Conservation (phyloP, 306 rosid species). For the Elaeagnus macrophylla region DNA sequence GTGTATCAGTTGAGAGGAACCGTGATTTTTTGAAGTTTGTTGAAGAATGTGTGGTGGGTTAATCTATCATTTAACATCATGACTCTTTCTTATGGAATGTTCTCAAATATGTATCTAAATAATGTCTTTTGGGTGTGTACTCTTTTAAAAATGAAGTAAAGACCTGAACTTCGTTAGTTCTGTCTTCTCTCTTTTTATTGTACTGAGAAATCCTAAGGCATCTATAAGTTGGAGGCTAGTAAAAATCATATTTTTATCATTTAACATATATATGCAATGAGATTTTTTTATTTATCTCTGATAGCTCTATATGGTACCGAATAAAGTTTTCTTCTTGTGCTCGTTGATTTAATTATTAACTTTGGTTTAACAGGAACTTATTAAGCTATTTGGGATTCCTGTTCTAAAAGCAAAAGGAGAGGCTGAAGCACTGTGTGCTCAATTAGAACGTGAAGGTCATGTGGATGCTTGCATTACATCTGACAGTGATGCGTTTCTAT, state of each 20-base stretch:
- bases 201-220: too few relatives aligned
- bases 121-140: neutral
- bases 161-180: too few relatives aligned
- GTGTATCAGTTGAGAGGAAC: conserved; percentile 63
- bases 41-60: conserved; percentile 79
- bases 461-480: conserved; percentile 85
- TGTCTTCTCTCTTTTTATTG: too few relatives aligned
- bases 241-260: too few relatives aligned
- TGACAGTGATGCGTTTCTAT: conserved; percentile 87
- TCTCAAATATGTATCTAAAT: neutral
- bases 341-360: conserved; percentile 16
- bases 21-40: conserved; percentile 42
- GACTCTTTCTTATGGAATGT: neutral
- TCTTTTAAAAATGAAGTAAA: neutral
- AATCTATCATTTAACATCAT: neutral
- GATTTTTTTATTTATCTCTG: too few relatives aligned
- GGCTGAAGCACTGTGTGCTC: conserved; percentile 90
- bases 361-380: conserved; percentile 55
- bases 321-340: conserved; percentile 19
- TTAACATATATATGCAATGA: too few relatives aligned
- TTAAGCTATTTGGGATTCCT: conserved; percentile 84
- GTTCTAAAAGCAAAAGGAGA: conserved; percentile 82
- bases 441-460: conserved; percentile 60
- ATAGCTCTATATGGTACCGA: neutral
- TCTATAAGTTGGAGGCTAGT: too few relatives aligned